phyloP scores from a whole-genome alignment of 345 rosid species.

The Eucalyptus globulus region DNA sequence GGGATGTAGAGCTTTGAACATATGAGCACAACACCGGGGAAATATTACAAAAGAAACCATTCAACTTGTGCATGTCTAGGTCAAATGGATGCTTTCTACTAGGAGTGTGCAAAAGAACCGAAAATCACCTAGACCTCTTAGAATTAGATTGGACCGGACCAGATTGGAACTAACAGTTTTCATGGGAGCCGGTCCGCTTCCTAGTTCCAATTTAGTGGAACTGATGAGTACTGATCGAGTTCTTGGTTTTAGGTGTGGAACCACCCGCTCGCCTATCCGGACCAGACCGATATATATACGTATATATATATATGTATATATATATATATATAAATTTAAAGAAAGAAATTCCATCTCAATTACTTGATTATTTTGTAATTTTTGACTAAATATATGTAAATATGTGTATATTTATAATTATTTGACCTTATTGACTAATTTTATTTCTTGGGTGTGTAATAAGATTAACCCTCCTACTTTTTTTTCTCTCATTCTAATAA shows the following conservation, averaged over 20 bases:
- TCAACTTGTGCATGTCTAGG: neutral
- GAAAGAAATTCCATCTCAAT: no score
- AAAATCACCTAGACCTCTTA: fast-evolving
- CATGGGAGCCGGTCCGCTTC: fast-evolving
- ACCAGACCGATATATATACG: fast-evolving
- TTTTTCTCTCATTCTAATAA: no score
- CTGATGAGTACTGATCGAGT: fast-evolving
- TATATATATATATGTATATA: no score
- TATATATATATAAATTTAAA: no score
- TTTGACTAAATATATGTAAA: fast-evolving
- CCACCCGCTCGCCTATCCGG: fast-evolving
- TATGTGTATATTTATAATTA: no score
- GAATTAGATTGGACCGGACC: fast-evolving
- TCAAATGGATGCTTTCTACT: neutral
- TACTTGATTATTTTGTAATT: no score
- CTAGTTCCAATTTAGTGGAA: no score
- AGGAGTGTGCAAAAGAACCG: fast-evolving
- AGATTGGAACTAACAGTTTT: fast-evolving
- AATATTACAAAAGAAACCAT: no score
- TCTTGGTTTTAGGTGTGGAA: fast-evolving
- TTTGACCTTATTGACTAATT: no score
- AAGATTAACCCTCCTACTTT: no score
- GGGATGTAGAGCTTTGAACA: fast-evolving
- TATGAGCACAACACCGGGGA: neutral
- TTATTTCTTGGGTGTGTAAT: no score